A percentile compares a stretch with the other conserved stretches of the same genome.
Conservation (phyloP, 768 basidiomycete species). For the Mycena crocata region DNA sequence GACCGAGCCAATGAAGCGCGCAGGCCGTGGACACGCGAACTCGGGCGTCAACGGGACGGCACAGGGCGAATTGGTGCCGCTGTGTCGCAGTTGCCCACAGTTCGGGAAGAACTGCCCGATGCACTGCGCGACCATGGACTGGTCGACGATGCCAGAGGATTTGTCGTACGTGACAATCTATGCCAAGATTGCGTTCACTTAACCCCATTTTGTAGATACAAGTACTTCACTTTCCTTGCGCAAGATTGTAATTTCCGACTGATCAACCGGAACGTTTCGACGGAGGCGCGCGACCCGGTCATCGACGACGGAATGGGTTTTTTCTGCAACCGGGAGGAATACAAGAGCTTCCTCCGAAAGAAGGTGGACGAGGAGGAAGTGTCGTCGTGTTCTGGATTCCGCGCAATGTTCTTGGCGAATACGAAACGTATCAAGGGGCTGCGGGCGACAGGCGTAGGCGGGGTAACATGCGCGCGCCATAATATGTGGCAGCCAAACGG, state of each 20-base stretch:
- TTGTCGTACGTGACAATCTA: too few relatives aligned
- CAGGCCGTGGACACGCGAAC: neutral
- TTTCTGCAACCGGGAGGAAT: neutral
- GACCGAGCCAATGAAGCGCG: neutral
- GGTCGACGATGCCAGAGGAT: too few relatives aligned
- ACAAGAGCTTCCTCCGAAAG: neutral
- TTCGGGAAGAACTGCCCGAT: neutral
- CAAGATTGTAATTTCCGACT: neutral
- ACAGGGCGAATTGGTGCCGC: neutral
- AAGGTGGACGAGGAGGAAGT: neutral
- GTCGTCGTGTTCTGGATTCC: neutral
- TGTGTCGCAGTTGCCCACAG: neutral
- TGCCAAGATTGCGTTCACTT: too few relatives aligned
- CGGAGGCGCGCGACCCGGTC: neutral
- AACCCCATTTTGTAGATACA: neutral
- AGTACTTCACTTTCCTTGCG: neutral
- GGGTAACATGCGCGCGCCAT: neutral
- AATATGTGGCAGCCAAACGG: neutral
- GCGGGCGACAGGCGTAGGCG: neutral
- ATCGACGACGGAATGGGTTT: neutral
- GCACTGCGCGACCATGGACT: neutral
- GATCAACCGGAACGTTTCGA: neutral
- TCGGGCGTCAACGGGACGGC: neutral
- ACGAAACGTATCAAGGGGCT: neutral
- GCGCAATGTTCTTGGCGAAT: neutral